A percentile compares a stretch with the other conserved stretches of the same genome.
These are phyloP conservation scores for Oemleria cerasiformis DNA, from an alignment of 306 rosid species.

Conservation along the genomic window DNA sequence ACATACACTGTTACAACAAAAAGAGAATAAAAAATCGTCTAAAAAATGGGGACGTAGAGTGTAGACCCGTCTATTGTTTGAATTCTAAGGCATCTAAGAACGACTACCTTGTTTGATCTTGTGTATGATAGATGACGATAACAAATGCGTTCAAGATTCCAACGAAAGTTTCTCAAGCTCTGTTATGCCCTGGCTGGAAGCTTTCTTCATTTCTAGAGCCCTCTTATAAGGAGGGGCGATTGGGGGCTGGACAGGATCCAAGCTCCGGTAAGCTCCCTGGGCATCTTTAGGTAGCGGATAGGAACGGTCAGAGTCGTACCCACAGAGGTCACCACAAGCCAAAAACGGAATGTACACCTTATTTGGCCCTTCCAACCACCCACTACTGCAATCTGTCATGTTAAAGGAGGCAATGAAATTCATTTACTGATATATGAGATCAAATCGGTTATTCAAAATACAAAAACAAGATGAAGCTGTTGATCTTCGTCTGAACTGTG, in stretches of 20 bases:
- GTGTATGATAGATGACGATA: conserved; percentile 12
- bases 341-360: conserved; percentile 93
- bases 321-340: conserved; percentile 84
- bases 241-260: conserved; percentile 89
- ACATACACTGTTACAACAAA: conserved; percentile 5
- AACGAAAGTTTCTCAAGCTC: conserved; percentile 61
- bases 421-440: not conserved
- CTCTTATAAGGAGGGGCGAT: conserved; percentile 79
- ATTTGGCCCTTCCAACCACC: conserved; percentile 95
- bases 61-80: not conserved
- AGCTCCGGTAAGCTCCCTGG: conserved; percentile 73
- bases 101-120: conserved; percentile 17
- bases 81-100: conserved; percentile 10
- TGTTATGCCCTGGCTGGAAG: conserved; percentile 51
- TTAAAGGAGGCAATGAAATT: conserved; percentile 7
- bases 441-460: not conserved
- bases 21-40: not conserved
- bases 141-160: conserved; percentile 51
- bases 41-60: not conserved
- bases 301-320: conserved; percentile 87
- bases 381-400: conserved; percentile 85
- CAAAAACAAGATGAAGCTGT: not conserved
- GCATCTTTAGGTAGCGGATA: conserved; percentile 80
- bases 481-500: not conserved
- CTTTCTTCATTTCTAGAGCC: conserved; percentile 61